Conservation (phyloP, 2,329 filamentous ascomycete species). For the Trichophyton schoenleinii region DNA sequence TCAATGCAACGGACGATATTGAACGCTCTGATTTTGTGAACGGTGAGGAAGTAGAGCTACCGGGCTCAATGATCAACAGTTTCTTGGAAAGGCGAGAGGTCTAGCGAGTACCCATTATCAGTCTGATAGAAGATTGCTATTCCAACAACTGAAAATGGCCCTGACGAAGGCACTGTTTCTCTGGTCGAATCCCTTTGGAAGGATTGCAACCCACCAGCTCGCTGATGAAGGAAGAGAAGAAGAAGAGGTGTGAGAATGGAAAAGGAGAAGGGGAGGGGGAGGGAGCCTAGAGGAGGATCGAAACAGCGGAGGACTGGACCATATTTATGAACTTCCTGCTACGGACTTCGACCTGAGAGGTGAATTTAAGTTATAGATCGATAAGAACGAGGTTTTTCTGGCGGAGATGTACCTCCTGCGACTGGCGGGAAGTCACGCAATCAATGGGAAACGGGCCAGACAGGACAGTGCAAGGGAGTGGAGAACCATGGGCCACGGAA, state of each 20-base stretch:
- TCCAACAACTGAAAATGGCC: slow-evolving; percentile 9
- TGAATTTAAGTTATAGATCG: slow-evolving; percentile 4
- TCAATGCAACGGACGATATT: not conserved
- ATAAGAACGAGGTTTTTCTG: not conserved
- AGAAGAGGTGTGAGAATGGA: not conserved
- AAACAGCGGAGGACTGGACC: not conserved
- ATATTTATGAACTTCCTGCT: slow-evolving; percentile 1
- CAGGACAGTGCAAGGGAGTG: slow-evolving; percentile 3
- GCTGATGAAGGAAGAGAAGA: not conserved
- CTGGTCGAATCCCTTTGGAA: not conserved
- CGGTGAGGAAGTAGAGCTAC: not conserved
- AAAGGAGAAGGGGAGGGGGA: not conserved
- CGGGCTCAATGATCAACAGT: not conserved
- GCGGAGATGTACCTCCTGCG: not conserved
- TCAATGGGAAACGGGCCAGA: slow-evolving; percentile 4
- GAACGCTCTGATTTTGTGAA: not conserved
- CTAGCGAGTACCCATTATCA: slow-evolving; percentile 2
- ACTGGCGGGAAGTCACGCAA: slow-evolving; percentile 3
- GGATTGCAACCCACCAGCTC: not conserved
- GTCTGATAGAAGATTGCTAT: not conserved
- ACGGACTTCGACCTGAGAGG: not conserved
- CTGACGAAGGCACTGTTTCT: not conserved
- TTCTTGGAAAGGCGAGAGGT: not conserved
- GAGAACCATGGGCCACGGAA: slow-evolving; percentile 5
- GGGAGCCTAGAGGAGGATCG: not conserved